Percentiles rank a stretch among this genome's conserved stretches.
phyloP scores from a whole-genome alignment of 495 filamentous ascomycete species.

The Cenococcum geophilum region DNA sequence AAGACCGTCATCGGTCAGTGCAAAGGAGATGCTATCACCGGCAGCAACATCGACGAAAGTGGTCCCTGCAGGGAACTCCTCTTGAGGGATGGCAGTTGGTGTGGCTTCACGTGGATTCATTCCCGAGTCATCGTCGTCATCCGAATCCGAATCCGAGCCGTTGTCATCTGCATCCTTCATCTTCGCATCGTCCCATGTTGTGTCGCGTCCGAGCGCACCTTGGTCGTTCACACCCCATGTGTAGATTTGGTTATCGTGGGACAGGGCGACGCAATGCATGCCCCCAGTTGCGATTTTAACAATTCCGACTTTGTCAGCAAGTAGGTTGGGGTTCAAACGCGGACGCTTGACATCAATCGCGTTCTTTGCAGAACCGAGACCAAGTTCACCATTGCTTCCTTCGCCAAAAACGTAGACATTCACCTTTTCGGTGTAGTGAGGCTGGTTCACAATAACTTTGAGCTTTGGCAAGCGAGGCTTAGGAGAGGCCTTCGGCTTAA shows the following conservation, averaged over 20 bases:
- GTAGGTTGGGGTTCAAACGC: conserved; percentile 54
- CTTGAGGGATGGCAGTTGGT: conserved; percentile 46
- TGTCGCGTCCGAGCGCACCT: conserved; percentile 59
- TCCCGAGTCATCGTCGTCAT: conserved; percentile 45
- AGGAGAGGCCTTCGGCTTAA: conserved; percentile 19
- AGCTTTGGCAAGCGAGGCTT: conserved; percentile 13
- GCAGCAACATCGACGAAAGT: conserved; percentile 55
- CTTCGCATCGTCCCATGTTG: conserved; percentile 47
- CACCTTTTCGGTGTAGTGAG: conserved; percentile 41
- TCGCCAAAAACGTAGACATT: conserved; percentile 66
- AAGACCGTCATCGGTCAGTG: conserved; percentile 55
- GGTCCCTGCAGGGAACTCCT: conserved; percentile 48
- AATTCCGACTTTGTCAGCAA: conserved; percentile 55
- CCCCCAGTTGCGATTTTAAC: conserved; percentile 59
- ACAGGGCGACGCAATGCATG: conserved; percentile 61
- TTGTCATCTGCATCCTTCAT: conserved; percentile 56
- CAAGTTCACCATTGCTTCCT: conserved; percentile 61
- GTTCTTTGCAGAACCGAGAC: conserved; percentile 55
- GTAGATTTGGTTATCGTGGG: conserved; percentile 57
- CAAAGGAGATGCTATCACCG: conserved; percentile 58
- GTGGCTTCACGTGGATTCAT: conserved; percentile 57
- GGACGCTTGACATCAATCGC: conserved; percentile 63
- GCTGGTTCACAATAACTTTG: conserved; percentile 28
- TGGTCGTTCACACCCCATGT: conserved; percentile 72
- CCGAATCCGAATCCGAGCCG: conserved; percentile 41